Conservation (phyloP, 306 rosid species). For the Senna siamea region DNA sequence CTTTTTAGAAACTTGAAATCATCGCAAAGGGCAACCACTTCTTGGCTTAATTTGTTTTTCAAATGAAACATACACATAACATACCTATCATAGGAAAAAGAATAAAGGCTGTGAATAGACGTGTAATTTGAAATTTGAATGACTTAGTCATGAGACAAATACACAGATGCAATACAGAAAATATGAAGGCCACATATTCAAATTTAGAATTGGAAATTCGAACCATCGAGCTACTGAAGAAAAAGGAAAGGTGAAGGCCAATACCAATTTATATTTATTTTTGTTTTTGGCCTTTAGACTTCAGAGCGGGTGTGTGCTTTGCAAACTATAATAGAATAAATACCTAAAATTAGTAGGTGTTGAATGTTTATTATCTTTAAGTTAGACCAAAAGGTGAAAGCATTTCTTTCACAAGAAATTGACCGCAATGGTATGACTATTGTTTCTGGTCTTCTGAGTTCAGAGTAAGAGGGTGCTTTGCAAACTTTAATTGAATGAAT, state of each 20-base stretch:
- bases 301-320: not conserved
- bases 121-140: constrained; percentile 2
- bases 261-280: not conserved
- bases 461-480: not conserved
- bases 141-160: not conserved
- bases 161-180: not conserved
- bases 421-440: not conserved
- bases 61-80: constrained; percentile 11
- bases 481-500: constrained; percentile 9
- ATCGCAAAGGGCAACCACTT: not conserved
- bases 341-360: constrained; percentile 5
- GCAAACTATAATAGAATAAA: constrained; percentile 8
- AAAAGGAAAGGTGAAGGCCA: not conserved
- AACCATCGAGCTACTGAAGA: not conserved
- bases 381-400: not conserved
- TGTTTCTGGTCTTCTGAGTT: constrained; percentile 30
- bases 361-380: constrained; percentile 9
- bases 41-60: constrained; percentile 8
- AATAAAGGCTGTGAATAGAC: constrained; percentile 10
- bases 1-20: constrained; percentile 24
- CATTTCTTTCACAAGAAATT: not conserved
- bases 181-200: not conserved
- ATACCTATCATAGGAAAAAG: constrained; percentile 13
- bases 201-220: not conserved
- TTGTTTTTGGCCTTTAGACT: constrained; percentile 23